Conservation (phyloP, 768 basidiomycete genomes). For the Rossbeevera mucosa region DNA sequence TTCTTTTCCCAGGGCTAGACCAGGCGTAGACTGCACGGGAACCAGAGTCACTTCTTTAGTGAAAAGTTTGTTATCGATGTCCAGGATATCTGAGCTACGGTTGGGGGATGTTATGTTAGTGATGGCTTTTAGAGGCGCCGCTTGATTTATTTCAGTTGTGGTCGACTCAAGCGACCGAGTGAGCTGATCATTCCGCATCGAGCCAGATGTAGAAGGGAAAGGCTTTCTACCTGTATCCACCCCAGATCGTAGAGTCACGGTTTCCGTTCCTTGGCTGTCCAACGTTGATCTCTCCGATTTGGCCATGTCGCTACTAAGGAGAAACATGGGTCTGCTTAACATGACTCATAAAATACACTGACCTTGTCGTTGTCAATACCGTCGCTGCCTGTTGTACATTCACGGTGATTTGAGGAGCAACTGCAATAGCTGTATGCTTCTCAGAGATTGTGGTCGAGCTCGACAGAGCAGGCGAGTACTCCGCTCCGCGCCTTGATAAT, state of each 20-base stretch:
- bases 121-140: neutral
- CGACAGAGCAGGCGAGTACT: neutral
- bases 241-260: neutral
- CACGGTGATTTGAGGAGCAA: conserved; percentile 2
- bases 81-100: neutral
- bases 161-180: neutral
- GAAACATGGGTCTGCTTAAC: neutral
- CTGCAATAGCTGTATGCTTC: neutral
- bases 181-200: neutral
- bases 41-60: neutral
- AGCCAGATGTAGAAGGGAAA: neutral
- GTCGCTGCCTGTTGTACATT: neutral
- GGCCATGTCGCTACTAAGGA: neutral
- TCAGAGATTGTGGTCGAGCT: neutral
- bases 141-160: neutral
- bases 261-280: neutral
- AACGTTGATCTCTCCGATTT: neutral
- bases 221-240: neutral
- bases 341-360: neutral
- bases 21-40: neutral
- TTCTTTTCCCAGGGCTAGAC: neutral
- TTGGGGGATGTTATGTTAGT: neutral
- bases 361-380: neutral
- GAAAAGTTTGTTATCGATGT: neutral
- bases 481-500: neutral